A percentile compares a stretch with the other conserved stretches of the same genome.
These are phyloP conservation scores for Ceratocystis alfenasii DNA, from an alignment of 2,329 filamentous ascomycete genomes.

Conservation along the genomic window DNA sequence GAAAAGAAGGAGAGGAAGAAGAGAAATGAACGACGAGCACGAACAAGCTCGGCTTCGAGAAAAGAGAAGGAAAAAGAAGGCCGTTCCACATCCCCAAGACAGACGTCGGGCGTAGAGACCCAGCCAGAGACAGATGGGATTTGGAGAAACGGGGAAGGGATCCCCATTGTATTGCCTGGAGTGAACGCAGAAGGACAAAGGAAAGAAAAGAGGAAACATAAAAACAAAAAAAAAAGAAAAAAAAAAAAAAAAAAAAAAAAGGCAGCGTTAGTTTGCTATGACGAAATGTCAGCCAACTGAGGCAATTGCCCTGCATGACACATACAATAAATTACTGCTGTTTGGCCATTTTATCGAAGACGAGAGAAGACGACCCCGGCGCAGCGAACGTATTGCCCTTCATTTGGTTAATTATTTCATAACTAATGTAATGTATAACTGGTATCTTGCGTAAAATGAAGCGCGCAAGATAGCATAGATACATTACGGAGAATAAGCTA, in stretches of 20 bases:
- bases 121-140: background rate
- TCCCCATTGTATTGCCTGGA: background rate
- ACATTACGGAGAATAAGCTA: background rate
- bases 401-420: background rate
- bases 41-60: background rate
- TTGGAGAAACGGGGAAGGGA: background rate
- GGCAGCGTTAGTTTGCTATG: background rate
- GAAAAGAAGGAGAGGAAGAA: background rate
- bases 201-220: background rate
- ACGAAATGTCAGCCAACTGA: background rate
- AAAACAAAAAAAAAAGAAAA: too few species aligned
- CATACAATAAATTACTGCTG: background rate
- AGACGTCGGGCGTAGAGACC: background rate
- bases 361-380: background rate
- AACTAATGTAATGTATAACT: background rate
- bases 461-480: background rate
- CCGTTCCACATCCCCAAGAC: background rate
- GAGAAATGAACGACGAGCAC: background rate
- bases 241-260: background rate
- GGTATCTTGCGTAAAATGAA: background rate
- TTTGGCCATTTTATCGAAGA: background rate
- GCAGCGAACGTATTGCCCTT: too few species aligned
- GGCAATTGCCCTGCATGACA: background rate
- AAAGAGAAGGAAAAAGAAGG: slow-evolving; percentile 6
- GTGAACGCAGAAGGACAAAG: too few species aligned